Evolutionary conservation across 805 yeast genomes (phyloP).

Genomic region (Yamadazyma paraphyllophila): DNA sequence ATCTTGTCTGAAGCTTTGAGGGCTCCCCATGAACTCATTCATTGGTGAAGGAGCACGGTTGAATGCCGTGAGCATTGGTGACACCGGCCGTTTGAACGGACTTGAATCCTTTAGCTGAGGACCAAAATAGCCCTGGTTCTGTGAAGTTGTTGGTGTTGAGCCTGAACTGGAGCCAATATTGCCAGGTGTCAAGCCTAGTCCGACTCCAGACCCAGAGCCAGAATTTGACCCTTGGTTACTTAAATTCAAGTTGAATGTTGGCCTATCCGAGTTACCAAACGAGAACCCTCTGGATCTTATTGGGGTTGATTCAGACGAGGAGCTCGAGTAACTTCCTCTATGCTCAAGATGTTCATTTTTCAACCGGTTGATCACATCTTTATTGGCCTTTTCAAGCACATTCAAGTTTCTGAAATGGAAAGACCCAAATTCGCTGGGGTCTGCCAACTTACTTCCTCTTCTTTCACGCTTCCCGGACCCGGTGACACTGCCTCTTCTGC

Average conservation of each 20-base stretch:
- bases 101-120: constrained; percentile 23
- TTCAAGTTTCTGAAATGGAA: constrained; percentile 87
- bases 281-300: constrained; percentile 37
- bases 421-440: constrained; percentile 82
- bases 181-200: neutral
- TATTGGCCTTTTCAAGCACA: constrained; percentile 89
- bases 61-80: constrained; percentile 31
- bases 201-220: neutral
- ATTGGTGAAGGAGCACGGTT: constrained; percentile 17
- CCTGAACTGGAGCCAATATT: constrained; percentile 2
- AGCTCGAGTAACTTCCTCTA: constrained; percentile 46
- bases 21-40: constrained; percentile 14
- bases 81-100: constrained; percentile 47
- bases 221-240: constrained; percentile 1
- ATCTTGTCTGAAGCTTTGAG: constrained; percentile 23
- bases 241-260: constrained; percentile 17
- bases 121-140: constrained; percentile 9
- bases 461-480: constrained; percentile 53
- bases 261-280: constrained; percentile 15
- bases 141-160: constrained; percentile 2
- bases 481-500: constrained; percentile 14
- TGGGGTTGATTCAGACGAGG: constrained; percentile 47
- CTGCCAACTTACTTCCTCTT: constrained; percentile 69
- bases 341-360: constrained; percentile 78
- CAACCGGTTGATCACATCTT: constrained; percentile 84